phyloP scores from a whole-genome alignment of 2,329 filamentous ascomycete species.

The Arthrobotrys sinensis region DNA sequence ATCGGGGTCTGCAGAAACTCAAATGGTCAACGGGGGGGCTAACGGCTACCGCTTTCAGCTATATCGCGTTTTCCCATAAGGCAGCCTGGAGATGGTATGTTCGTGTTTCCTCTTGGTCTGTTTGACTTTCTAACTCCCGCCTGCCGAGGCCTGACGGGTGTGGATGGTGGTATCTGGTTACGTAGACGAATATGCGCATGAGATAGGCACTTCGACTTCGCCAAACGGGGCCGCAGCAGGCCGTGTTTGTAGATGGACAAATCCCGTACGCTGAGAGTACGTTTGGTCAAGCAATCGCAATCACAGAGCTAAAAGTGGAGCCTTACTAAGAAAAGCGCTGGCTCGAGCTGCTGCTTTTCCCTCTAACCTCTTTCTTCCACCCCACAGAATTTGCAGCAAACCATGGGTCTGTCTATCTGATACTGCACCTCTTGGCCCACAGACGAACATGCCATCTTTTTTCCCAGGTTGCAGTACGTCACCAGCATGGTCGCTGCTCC shows the following conservation, averaged over 20 bases:
- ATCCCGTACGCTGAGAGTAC: background rate
- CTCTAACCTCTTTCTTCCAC: slow-evolving; percentile 20
- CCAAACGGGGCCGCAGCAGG: slow-evolving; percentile 22
- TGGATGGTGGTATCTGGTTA: slow-evolving; percentile 34
- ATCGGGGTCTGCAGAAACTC: slow-evolving; percentile 19
- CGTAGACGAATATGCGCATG: slow-evolving; percentile 50
- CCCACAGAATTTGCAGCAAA: slow-evolving; percentile 34
- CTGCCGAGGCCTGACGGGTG: slow-evolving; percentile 53
- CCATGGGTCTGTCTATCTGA: slow-evolving; percentile 48
- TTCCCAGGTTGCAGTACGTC: slow-evolving; percentile 57
- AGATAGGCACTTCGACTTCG: slow-evolving; percentile 40
- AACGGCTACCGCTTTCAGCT: slow-evolving; percentile 25
- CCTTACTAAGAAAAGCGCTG: slow-evolving; percentile 17
- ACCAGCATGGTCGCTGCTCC: slow-evolving; percentile 40
- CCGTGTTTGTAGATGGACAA: slow-evolving; percentile 20
- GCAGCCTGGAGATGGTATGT: slow-evolving; percentile 6
- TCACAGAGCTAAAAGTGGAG: slow-evolving; percentile 30
- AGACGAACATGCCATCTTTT: slow-evolving; percentile 20
- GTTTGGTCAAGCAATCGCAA: slow-evolving; percentile 15
- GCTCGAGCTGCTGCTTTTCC: slow-evolving; percentile 19
- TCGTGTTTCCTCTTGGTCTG: slow-evolving; percentile 17
- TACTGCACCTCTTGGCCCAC: slow-evolving; percentile 24
- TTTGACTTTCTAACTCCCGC: slow-evolving; percentile 32
- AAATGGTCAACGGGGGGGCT: slow-evolving; percentile 13
- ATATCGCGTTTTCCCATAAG: slow-evolving; percentile 28